Evolutionary conservation across 768 basidiomycete genomes (phyloP), one percentile per base, ranked within the genome.

Genomic region (Boletus rufocinnamomeus): DNA sequence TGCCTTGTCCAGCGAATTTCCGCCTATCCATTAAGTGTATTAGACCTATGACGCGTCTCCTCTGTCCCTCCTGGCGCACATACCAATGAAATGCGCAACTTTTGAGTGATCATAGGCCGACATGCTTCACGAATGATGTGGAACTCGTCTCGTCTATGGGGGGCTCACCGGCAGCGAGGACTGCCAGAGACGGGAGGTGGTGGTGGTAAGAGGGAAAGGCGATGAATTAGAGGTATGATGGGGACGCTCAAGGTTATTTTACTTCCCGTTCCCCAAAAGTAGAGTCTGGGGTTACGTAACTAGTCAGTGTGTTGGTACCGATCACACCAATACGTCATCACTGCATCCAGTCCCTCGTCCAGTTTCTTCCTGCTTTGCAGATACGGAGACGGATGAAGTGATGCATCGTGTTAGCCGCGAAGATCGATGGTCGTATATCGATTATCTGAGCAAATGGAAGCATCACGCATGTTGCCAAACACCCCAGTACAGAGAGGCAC

Each of bases 1-100:
- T 32, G 95, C 95, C 60, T 84, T 88, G 59, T 95, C 92, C 61
- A 99, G 72, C 32, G 91, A 86, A 77, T 98, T 98, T 61, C 93
- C 95, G 69, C 97, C 97, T 98, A 69, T n/a, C 56, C 35, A 35
- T 48, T 50, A 56, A 37, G 35, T 44, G 27, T 23, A 54, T 61
- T 14, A 58, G 57, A 62, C 45, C 52, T 53, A 61, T 43, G 52
- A 55, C 66, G 46, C 58, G 54, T 49, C 46, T 11, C 27, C 32
- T 19, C n/a, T 7, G 9, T 52, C 44, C 59, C 46, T 14, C 6
- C 51, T 14, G 53, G 57, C 53, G 47, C 35, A 61, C 74, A 59
- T 60, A 86, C 85, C 85, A 60, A 87, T 84, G 71, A 86, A 87
- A 51, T 86, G 85, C 34, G 83, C 72, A 59, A 84, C 83, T 76